Percentiles rank a stretch among this genome's conserved stretches.
Evolutionary conservation across 2,329 filamentous ascomycete species (phyloP).

Genomic region (Metarhizium album): DNA sequence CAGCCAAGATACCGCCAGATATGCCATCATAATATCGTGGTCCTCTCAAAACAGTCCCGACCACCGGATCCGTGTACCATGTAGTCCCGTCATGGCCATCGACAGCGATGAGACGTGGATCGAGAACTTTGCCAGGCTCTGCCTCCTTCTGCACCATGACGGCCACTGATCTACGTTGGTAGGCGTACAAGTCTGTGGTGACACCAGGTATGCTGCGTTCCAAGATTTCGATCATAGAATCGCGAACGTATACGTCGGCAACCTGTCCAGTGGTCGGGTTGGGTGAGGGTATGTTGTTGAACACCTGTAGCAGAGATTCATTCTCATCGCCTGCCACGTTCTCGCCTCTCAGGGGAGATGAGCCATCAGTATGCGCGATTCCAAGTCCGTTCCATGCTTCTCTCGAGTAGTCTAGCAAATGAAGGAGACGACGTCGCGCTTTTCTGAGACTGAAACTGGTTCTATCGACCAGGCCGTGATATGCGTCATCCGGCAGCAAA

Average conservation of each 20-base stretch:
- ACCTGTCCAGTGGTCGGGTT: conserved; percentile 41
- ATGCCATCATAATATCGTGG: conserved; percentile 63
- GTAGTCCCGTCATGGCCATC: conserved; percentile 46
- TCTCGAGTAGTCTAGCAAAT: conserved; percentile 42
- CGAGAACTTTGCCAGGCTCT: conserved; percentile 51
- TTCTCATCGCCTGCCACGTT: conserved; percentile 22
- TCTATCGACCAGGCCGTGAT: conserved; percentile 40
- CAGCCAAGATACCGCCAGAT: conserved; percentile 66
- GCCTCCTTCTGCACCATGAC: conserved; percentile 76
- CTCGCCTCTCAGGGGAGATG: conserved; percentile 11
- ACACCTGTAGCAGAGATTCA: conserved; percentile 54
- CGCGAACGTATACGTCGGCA: conserved; percentile 36
- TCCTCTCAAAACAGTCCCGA: conserved; percentile 50
- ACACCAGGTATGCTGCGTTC: conserved; percentile 44
- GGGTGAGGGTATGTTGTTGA: conserved; percentile 64
- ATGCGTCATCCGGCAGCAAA: conserved; percentile 55
- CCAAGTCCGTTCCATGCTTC: conserved; percentile 42
- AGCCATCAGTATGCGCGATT: neutral
- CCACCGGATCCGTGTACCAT: conserved; percentile 63
- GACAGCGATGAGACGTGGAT: conserved; percentile 58
- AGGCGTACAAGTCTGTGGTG: conserved; percentile 57
- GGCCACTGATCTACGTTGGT: conserved; percentile 71
- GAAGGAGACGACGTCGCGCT: conserved; percentile 37
- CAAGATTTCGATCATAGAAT: conserved; percentile 46
- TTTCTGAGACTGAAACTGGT: conserved; percentile 31